These are phyloP conservation scores for Arachnomyces sp. DNA, from an alignment of 2,329 filamentous ascomycete genomes.

Conservation along the genomic window DNA sequence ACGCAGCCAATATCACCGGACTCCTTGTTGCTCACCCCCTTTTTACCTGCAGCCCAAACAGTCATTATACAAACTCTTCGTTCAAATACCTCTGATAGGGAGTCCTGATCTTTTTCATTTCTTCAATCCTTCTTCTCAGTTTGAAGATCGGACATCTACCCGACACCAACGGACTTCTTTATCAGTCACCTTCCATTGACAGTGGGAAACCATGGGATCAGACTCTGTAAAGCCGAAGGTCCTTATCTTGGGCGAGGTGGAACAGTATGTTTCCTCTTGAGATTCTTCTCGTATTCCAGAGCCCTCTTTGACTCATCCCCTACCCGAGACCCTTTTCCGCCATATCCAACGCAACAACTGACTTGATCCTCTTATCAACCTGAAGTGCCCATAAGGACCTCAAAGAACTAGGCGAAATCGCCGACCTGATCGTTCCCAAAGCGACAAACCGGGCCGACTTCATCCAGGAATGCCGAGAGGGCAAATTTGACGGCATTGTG, in stretches of 20 bases:
- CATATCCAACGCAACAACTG: slow-evolving; percentile 4
- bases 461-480: slow-evolving; percentile 58
- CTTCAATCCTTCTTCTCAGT: too few relatives aligned
- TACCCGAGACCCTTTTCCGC: slow-evolving; percentile 1
- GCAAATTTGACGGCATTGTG: slow-evolving; percentile 57
- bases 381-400: slow-evolving; percentile 54
- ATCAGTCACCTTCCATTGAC: too few relatives aligned
- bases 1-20: too few relatives aligned
- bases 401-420: slow-evolving; percentile 53
- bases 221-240: slow-evolving; percentile 46
- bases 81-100: too few relatives aligned
- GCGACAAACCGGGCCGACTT: slow-evolving; percentile 60
- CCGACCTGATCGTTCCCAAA: slow-evolving; percentile 57
- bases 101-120: too few relatives aligned
- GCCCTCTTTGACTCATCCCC: too few relatives aligned
- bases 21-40: too few relatives aligned
- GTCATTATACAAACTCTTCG: too few relatives aligned
- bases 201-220: slow-evolving; percentile 10
- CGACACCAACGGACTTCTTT: too few relatives aligned
- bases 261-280: slow-evolving; percentile 46
- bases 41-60: too few relatives aligned
- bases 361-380: slow-evolving; percentile 4
- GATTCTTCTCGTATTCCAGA: too few relatives aligned
- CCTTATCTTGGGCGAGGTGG: slow-evolving; percentile 56
- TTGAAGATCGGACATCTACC: too few relatives aligned